Evolutionary conservation across 2,329 filamentous ascomycete genomes (phyloP).

Genomic region (Aureobasidium zeae): DNA sequence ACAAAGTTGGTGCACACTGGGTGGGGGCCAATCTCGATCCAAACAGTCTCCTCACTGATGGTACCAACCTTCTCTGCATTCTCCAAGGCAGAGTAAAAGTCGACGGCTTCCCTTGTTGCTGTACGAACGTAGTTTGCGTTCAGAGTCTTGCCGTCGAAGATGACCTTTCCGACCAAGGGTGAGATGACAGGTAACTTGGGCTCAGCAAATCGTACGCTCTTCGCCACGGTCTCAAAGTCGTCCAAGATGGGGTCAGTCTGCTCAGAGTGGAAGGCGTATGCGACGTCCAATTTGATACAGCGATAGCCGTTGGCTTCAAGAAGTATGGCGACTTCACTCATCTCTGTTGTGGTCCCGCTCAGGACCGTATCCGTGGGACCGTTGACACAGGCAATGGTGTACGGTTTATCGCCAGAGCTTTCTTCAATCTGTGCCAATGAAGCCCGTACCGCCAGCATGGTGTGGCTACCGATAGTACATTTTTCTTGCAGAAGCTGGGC

Average conservation of each 20-base stretch:
- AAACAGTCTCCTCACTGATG: slow-evolving; percentile 31
- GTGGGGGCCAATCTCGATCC: slow-evolving; percentile 41
- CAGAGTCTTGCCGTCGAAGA: slow-evolving; percentile 19
- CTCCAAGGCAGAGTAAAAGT: slow-evolving; percentile 23
- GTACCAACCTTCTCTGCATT: slow-evolving; percentile 20
- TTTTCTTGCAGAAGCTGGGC: slow-evolving; percentile 26
- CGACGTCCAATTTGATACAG: slow-evolving; percentile 19
- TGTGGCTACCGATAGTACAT: slow-evolving; percentile 22
- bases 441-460: slow-evolving; percentile 23
- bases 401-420: slow-evolving; percentile 9
- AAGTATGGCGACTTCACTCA: slow-evolving; percentile 15
- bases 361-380: slow-evolving; percentile 21
- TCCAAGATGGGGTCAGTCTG: slow-evolving; percentile 26
- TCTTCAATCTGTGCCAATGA: neutral
- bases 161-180: slow-evolving; percentile 22
- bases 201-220: slow-evolving; percentile 20
- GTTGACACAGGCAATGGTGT: slow-evolving; percentile 26
- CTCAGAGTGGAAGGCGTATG: slow-evolving; percentile 28
- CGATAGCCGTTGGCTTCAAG: slow-evolving; percentile 11
- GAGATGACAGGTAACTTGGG: slow-evolving; percentile 27
- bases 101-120: slow-evolving; percentile 34
- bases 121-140: slow-evolving; percentile 20
- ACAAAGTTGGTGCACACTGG: slow-evolving; percentile 40
- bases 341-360: slow-evolving; percentile 16
- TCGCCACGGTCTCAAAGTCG: slow-evolving; percentile 18